phyloP scores from a whole-genome alignment of 2,329 filamentous ascomycete species.

The Neodidymelliopsis sp. region DNA sequence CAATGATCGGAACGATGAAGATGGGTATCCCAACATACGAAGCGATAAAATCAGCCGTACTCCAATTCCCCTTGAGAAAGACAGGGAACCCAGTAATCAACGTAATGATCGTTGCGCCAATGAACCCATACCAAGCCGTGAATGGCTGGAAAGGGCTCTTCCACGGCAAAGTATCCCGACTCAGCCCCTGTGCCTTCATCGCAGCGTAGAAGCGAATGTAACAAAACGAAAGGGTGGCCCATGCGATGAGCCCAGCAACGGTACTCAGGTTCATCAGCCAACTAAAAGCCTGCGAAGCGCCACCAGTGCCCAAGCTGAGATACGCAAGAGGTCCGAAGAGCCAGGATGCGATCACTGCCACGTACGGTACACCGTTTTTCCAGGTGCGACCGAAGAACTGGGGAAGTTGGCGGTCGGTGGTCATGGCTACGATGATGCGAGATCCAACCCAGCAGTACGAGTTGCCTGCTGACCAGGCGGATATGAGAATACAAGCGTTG shows the following conservation, averaged over 20 bases:
- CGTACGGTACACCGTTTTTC: constrained; percentile 74
- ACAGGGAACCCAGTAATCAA: constrained; percentile 77
- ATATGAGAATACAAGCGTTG: constrained; percentile 35
- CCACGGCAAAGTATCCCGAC: constrained; percentile 67
- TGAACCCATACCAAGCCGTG: constrained; percentile 67
- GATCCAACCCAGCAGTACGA: constrained; percentile 37
- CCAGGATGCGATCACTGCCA: constrained; percentile 67
- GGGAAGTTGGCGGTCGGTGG: constrained; percentile 32
- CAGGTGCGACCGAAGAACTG: constrained; percentile 42
- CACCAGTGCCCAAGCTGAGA: constrained; percentile 71
- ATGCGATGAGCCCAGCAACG: constrained; percentile 63
- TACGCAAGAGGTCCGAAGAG: constrained; percentile 66
- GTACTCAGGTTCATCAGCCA: constrained; percentile 77
- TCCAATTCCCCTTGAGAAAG: constrained; percentile 73
- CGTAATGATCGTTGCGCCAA: constrained; percentile 70
- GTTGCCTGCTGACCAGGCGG: constrained; percentile 37
- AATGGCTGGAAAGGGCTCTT: constrained; percentile 73
- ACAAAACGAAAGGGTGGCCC: constrained; percentile 64
- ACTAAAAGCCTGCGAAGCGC: constrained; percentile 67
- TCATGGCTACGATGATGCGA: constrained; percentile 34
- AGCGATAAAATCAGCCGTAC: constrained; percentile 50
- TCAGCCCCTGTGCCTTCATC: constrained; percentile 68
- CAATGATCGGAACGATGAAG: constrained; percentile 30
- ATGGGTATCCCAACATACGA: constrained; percentile 60
- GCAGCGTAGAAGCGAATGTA: constrained; percentile 76